A percentile compares a stretch with the other conserved stretches of the same genome.
Conservation (phyloP, 805 yeast species). For the Pichia heedii region DNA sequence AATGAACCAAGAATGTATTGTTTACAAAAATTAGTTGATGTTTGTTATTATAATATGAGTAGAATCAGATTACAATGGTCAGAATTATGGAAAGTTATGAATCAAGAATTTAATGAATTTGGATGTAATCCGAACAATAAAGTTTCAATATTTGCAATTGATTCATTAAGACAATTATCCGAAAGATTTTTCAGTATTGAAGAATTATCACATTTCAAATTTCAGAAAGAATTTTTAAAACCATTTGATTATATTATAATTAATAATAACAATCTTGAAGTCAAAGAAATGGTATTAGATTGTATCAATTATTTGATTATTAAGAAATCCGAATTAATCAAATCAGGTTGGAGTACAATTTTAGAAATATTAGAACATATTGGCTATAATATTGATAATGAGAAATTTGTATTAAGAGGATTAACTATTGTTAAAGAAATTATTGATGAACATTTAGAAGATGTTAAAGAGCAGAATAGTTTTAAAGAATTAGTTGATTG, state of each 20-base stretch:
- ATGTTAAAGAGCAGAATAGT: slow-evolving; percentile 63
- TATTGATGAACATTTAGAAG: slow-evolving; percentile 49
- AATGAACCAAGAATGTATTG: slow-evolving; percentile 85
- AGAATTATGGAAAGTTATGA: slow-evolving; percentile 90
- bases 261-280: slow-evolving; percentile 58
- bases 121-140: slow-evolving; percentile 71
- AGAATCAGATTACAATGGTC: slow-evolving; percentile 97
- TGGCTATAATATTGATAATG: slow-evolving; percentile 46
- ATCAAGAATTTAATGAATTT: slow-evolving; percentile 75
- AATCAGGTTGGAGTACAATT: slow-evolving; percentile 93
- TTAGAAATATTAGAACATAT: slow-evolving; percentile 71
- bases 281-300: slow-evolving; percentile 82
- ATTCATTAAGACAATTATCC: slow-evolving; percentile 85
- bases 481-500: slow-evolving; percentile 60
- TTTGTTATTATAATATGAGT: slow-evolving; percentile 94
- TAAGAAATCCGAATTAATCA: slow-evolving; percentile 63
- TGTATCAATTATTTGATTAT: slow-evolving; percentile 80
- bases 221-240: slow-evolving; percentile 85
- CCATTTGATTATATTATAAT: slow-evolving; percentile 79
- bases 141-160: slow-evolving; percentile 84
- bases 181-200: slow-evolving; percentile 89
- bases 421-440: slow-evolving; percentile 56
- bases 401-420: slow-evolving; percentile 52
- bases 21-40: slow-evolving; percentile 91
- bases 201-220: slow-evolving; percentile 90